Evolutionary conservation across 495 filamentous ascomycete genomes (phyloP).

Genomic region (Opeltia flavorubescens): DNA sequence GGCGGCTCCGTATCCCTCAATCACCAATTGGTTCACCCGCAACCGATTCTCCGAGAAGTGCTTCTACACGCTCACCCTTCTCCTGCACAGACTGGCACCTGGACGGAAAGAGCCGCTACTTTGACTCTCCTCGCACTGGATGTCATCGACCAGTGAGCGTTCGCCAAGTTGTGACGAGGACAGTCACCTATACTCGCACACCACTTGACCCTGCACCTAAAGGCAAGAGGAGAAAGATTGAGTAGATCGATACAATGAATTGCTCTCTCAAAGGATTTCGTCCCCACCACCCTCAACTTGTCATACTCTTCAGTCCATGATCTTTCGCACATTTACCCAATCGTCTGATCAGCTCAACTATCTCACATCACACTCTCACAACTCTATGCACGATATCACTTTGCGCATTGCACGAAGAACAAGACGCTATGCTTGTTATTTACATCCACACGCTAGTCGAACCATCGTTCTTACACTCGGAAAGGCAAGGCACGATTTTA

Average conservation of each 20-base stretch:
- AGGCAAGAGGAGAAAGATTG: slow-evolving; percentile 15
- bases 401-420: slow-evolving; percentile 5
- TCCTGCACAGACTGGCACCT: slow-evolving; percentile 16
- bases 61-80: slow-evolving; percentile 23
- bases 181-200: slow-evolving; percentile 24
- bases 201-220: slow-evolving; percentile 18
- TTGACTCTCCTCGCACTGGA: slow-evolving; percentile 17
- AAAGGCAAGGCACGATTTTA: slow-evolving; percentile 13
- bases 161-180: slow-evolving; percentile 34
- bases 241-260: slow-evolving; percentile 2
- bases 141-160: slow-evolving; percentile 27
- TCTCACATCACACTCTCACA: neutral
- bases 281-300: neutral
- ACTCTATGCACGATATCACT: neutral
- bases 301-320: slow-evolving; percentile 2
- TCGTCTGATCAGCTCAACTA: slow-evolving; percentile 1
- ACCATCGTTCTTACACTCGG: neutral
- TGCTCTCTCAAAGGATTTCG: neutral
- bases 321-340: neutral
- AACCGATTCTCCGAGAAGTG: slow-evolving; percentile 17
- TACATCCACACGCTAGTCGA: neutral
- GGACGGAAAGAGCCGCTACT: slow-evolving; percentile 24
- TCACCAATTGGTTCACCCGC: slow-evolving; percentile 15
- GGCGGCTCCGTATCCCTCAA: slow-evolving; percentile 30
- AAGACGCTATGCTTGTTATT: neutral